Conservation (phyloP, 164 flowering plant species). For the Vitis amurensis region DNA sequence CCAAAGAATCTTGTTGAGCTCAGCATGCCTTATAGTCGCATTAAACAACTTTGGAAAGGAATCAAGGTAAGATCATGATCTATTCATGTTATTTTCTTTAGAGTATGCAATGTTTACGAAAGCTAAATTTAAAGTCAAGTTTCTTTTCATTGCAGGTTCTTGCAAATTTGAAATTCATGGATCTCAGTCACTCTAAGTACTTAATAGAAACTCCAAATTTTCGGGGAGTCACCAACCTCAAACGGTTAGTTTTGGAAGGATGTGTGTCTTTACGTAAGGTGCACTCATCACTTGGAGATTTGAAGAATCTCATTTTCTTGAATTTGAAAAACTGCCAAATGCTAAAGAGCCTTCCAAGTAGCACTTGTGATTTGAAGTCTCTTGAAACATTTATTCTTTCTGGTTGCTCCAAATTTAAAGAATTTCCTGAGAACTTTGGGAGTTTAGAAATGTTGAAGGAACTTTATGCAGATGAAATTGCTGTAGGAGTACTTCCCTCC, state of each 20-base stretch:
- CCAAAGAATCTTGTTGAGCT: constrained; percentile 12
- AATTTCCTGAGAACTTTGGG: too few species aligned
- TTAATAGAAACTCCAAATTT: constrained; percentile 12
- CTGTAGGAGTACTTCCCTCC: too few species aligned
- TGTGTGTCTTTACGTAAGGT: constrained; percentile 16
- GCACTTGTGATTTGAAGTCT: neutral
- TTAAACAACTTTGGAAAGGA: constrained; percentile 6
- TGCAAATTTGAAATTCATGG: constrained; percentile 7
- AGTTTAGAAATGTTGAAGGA: too few species aligned
- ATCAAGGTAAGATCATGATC: constrained; percentile 1
- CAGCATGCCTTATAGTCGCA: constrained; percentile 14
- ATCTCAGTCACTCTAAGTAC: constrained; percentile 7
- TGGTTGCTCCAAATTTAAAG: too few species aligned
- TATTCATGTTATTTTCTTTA: neutral
- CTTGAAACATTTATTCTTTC: neutral
- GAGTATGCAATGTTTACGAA: neutral
- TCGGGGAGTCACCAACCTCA: neutral
- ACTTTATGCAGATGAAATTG: too few species aligned
- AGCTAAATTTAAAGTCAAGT: too few species aligned
- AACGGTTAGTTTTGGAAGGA: constrained; percentile 5
- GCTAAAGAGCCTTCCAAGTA: constrained; percentile 10
- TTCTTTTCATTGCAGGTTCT: neutral
- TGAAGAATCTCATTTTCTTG: constrained; percentile 3
- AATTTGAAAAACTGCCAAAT: constrained; percentile 11
- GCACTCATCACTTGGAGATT: constrained; percentile 13